Base-by-base conservation (phyloP, 441 rosid genomes). In the Gossypium gossypioides region DNA sequence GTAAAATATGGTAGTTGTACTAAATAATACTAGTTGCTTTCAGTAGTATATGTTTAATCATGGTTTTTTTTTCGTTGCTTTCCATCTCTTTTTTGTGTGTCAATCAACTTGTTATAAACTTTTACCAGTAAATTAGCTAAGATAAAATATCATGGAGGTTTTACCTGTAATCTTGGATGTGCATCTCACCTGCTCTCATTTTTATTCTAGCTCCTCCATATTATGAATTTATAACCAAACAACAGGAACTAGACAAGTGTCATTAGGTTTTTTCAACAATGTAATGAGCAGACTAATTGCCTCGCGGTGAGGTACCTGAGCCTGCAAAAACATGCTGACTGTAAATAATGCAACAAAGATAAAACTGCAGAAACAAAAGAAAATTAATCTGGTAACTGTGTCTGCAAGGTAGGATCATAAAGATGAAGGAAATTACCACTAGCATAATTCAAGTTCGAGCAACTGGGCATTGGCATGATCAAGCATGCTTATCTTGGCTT, bases 401-500 rank as follows among this genome's bases (percentile, higher is more conserved):
- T 34, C n/a, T 16, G 50, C 67, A 18, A 34, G 48, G 24, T 62
- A 3, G 29, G 32, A 56, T 56, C 61, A 22, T 56, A 56, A 56
- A 22, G 32, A 22, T 56, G 7, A 24, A 56, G 61, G 4, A 3
- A 10, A 56, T 56, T 34, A 46, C n/a, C 50, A 16, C 24, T 34
- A 34, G 48, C 46, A 9, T 34, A 16, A 16, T 34, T 34, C 21
- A 61, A 18, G 27, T 12, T 10, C 15, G 7, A 37, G 42, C 42
- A 37, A 37, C 42, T 37, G 42, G 42, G 42, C 66, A 34, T 21
- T 21, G 18, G 32, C 52, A 80, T 79, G 84, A 77, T 78, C 81
- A n/a, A 87, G 72, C 68, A 87, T 79, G 72, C 54, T 84, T 58
- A 85, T 81, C 77, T 79, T 81, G 32, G 86, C 79, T 76, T 77